Evolutionary conservation across 208 protist species (phyloP), one percentile per base, ranked within the genome.

Genomic region (Trypanosoma mega): DNA sequence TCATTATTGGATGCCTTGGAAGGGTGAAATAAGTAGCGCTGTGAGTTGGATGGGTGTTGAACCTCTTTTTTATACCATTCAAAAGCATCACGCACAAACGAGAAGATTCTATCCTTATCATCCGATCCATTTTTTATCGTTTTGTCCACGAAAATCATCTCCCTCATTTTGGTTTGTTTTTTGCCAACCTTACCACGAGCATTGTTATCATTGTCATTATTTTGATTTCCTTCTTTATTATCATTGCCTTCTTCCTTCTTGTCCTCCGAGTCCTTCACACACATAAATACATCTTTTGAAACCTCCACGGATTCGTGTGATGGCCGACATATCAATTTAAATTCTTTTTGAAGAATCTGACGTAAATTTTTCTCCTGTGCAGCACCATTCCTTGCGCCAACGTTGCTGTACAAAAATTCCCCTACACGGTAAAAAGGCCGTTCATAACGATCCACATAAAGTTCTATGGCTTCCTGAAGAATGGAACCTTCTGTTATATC

Each of bases 11-110:
- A 30, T n/a, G 27, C 58, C 12, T 75, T 27, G 16, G 82, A 67
- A 20, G 78, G 82, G 53, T 92, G 77, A 41, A 82, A 92, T 7
- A 93, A 57, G 58, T 86, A 93, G 16, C 86, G 83, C 18, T 76
- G 62, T 12, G 34, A 59, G 47, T 62, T 58, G 3, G 37, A n/a
- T 26, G 52, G 12, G 26, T 46, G 27, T 2, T 63, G 49, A 9
- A 74, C 31, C n/a, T 60, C 57, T 45, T 82, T 41, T 53, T 79
- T 78, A 72, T 87, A 92, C 78, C 71, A 79, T 24, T 67, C 55
- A 43, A 76, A 86, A 3, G 72, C 74, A 0, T 52, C 53, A 3
- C 39, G 36, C 5, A 74, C 68, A 57, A 81, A 80, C n/a, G 29
- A 36, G 6, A 63, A 36, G 47, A 54, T 31, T 16, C 36, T 20